Percentiles rank a stretch among this genome's conserved stretches.
phyloP scores from a whole-genome alignment of 2,329 filamentous ascomycete species.

The Hymenoscyphus repandus region DNA sequence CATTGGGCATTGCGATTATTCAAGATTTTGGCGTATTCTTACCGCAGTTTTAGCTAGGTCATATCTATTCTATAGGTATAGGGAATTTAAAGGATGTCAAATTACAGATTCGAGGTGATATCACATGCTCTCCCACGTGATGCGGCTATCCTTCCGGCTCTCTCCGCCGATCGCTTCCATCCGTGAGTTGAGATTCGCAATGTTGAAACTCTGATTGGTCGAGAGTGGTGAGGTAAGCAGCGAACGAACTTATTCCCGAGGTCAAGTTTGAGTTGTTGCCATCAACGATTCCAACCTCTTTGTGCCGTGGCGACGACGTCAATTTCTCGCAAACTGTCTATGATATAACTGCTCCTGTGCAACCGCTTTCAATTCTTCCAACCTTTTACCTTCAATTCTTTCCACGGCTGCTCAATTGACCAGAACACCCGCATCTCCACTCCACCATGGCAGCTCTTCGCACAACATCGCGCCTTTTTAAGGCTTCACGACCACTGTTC shows the following conservation, averaged over 20 bases:
- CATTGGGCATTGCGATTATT: too few relatives aligned
- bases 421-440: conserved; percentile 14
- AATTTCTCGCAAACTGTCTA: neutral
- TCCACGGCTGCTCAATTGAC: neutral
- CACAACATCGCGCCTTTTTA: conserved; percentile 21
- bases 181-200: neutral
- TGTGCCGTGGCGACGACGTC: neutral
- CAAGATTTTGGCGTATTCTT: too few relatives aligned
- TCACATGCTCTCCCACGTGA: neutral
- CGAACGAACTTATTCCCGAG: conserved; percentile 7
- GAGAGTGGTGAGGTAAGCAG: conserved; percentile 6
- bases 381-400: neutral
- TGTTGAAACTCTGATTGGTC: conserved; percentile 1
- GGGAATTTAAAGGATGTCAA: neutral
- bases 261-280: conserved; percentile 2
- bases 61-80: too few relatives aligned
- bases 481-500: conserved; percentile 18
- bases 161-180: neutral
- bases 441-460: conserved; percentile 26
- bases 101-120: too few relatives aligned
- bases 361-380: neutral
- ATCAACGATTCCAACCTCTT: neutral
- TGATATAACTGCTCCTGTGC: neutral
- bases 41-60: too few relatives aligned
- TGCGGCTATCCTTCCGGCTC: neutral